Evolutionary conservation across 1,139 yeast genomes (phyloP), one percentile per base, ranked within the genome.

Genomic region (Yamadazyma siamensis): DNA sequence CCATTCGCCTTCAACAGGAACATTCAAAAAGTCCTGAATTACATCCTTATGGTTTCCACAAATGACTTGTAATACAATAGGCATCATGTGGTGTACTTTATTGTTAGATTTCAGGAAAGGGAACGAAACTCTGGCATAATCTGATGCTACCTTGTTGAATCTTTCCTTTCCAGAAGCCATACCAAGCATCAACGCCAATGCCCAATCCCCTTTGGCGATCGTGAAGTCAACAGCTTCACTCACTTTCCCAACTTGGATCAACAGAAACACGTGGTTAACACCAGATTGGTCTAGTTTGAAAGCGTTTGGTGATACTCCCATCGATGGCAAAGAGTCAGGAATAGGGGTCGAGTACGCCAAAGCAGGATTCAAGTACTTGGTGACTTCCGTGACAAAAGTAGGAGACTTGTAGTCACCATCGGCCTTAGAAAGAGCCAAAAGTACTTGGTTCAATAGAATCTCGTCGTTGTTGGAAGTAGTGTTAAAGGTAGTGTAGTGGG

Each of bases 151-250:
- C 19, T 67, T 63, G 6, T 76, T 61, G 73, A 87, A 82, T 28
- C 68, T 65, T 4, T 75, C 79, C 11, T 74, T 71, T 2, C 94
- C 82, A 20, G 77, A 59, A 11, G 85, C 58, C 36, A 81, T 73
- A 1, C 94, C 80, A 34, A 89, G 62, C 23, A 87, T 56, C 34
- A 89, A 54, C 0, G 95, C 84, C 52, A 88, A 67, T 0, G 94
- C 77, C 84, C 88, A 88, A 40, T 86, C 85, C 10, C 78, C 75
- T 35, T 75, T 72, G 2, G 73, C 67, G 19, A 87, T 54, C 2
- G 94, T 77, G 35, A 66, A 62, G 17, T 73, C 66, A 32, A 88
- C 58, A 0, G 96, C 96, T 3, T 68, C 72, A 13, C 75, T 77
- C 15, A 77, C 71, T 34, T 79, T 69, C 1, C 96, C 96, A 2